Base-by-base conservation (phyloP, 768 basidiomycete genomes). In the Auriscalpium orientale region DNA sequence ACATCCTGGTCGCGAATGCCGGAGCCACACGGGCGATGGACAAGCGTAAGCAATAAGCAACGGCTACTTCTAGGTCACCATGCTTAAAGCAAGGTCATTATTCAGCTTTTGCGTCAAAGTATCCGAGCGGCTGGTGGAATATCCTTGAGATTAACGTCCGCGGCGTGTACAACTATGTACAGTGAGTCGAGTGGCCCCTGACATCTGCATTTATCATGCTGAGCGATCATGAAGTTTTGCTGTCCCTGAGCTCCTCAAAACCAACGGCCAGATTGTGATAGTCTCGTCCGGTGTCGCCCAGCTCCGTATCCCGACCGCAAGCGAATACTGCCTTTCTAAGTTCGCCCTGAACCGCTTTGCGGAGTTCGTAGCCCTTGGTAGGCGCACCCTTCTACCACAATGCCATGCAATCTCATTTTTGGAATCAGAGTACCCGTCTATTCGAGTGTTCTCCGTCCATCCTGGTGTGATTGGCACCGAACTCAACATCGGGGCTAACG, bases 1-100 rank as follows among this genome's bases (percentile, higher is more conserved):
- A 72, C 50, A 59, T 69, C 33, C 56, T 66, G 20, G 33, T 71
- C 12, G 63, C 62, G 18, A 70, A 66, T 53, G 69, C 70, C 3
- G 69, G 67, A 11, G 36, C 49, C 7, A 8, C n/a, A 7, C 10
- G 38, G n/a, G 15, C 43, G 9, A 22, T 21, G 21, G 49, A 51
- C 28, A 44, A 50, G 28, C 33, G 48, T 56, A 21, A n/a, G 35
- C 28, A 28, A 28, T 56, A 21, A n/a, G 35, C 28, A 28, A 28
- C 5, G 28, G 28, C 28, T 28, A 5, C 28, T 28, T 33, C 13
- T 8, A 21, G 16, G 20, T 11, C 12, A 21, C 18, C 8, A 3
- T 37, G 22, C 18, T 33, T 5, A 13, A 13, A n/a, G 34, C 5
- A 7, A 11, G 44, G 46, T 33, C 36, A 28, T 18, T n/a, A 4